Conservation (phyloP, 345 rosid genomes). For the Corymbia maculata region DNA sequence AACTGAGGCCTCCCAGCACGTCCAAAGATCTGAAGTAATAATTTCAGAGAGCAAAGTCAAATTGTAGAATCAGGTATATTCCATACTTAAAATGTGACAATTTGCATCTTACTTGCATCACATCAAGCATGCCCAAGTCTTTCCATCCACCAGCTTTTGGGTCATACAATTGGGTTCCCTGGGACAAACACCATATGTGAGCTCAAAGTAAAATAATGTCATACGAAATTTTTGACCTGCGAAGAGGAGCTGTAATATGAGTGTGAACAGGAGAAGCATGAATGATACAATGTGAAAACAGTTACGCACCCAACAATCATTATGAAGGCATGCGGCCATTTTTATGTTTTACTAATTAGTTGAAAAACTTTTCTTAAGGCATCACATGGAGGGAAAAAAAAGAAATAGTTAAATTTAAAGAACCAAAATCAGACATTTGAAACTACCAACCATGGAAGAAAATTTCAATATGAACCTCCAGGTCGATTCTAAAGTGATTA, state of each 20-base stretch:
- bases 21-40: conserved; percentile 70
- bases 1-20: conserved; percentile 99
- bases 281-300: background rate
- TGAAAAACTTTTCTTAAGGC: background rate
- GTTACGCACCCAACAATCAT: background rate
- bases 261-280: background rate
- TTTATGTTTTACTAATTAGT: background rate
- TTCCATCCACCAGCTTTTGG: conserved; percentile 99
- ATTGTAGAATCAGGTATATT: background rate
- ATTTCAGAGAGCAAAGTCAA: background rate
- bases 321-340: background rate
- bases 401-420: background rate
- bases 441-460: background rate
- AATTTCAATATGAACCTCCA: background rate
- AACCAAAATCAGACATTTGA: background rate
- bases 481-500: background rate
- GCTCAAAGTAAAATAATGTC: background rate
- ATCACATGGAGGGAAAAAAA: background rate
- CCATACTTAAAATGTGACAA: background rate
- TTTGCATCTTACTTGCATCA: conserved; percentile 67
- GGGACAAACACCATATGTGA: conserved; percentile 2
- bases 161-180: conserved; percentile 97
- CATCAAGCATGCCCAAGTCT: conserved; percentile 98
- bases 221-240: background rate
- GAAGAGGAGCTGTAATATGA: background rate